phyloP scores from a whole-genome alignment of 2,329 filamentous ascomycete species.

The Sordariomycetes sp. region DNA sequence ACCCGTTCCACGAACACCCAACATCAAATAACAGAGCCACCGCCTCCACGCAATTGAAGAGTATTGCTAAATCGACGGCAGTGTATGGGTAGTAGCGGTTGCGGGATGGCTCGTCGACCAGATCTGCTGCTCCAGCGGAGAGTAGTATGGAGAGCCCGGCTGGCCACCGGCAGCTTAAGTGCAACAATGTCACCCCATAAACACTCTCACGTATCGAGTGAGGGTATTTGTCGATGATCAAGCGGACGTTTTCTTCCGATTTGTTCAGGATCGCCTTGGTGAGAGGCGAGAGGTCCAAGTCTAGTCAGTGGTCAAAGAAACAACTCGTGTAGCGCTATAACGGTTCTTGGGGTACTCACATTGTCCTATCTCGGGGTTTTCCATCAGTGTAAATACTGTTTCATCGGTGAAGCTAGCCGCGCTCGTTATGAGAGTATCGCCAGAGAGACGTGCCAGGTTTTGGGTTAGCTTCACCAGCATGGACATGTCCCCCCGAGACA shows the following conservation, averaged over 20 bases:
- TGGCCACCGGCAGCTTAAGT: background rate
- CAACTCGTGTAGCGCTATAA: background rate
- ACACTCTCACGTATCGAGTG: background rate
- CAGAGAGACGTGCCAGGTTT: too few relatives aligned
- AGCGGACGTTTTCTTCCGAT: background rate
- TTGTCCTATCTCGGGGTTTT: background rate
- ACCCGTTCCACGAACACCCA: background rate
- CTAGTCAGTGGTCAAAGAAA: background rate
- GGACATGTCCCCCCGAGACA: too few relatives aligned
- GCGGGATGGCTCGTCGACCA: background rate
- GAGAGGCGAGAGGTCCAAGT: background rate
- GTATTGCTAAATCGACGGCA: background rate
- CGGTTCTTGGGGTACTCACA: background rate
- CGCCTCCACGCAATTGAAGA: background rate
- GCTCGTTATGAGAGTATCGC: too few relatives aligned
- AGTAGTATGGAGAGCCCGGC: background rate
- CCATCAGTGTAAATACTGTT: too few relatives aligned
- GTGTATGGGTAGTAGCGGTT: background rate
- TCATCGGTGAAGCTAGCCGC: too few relatives aligned
- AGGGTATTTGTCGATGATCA: background rate
- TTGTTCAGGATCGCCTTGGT: background rate
- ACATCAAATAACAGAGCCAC: background rate
- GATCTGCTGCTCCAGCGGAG: background rate
- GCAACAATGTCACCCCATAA: background rate
- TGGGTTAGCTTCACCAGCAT: too few relatives aligned